Percentiles rank a stretch among this genome's conserved stretches.
These are phyloP conservation scores for Drosera spatulata DNA, from an alignment of 179 eudicot genomes.

Conservation along the genomic window DNA sequence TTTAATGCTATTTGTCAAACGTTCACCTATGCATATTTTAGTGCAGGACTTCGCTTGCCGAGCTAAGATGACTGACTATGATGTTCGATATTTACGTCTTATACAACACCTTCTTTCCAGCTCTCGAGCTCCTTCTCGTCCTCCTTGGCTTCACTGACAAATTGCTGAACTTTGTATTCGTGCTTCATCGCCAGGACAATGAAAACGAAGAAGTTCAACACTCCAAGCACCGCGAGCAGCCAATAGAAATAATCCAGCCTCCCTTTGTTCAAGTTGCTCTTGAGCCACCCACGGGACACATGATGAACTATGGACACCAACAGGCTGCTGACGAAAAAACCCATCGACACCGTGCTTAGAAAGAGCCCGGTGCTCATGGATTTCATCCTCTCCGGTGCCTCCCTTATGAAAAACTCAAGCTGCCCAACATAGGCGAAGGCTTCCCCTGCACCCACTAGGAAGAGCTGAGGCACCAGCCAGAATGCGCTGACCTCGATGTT, in stretches of 20 bases:
- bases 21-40: too few relatives aligned
- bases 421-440: constrained; percentile 97
- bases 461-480: constrained; percentile 92
- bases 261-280: constrained; percentile 54
- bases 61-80: too few relatives aligned
- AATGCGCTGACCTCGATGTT: constrained; percentile 44
- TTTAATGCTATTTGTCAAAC: too few relatives aligned
- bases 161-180: constrained; percentile 54
- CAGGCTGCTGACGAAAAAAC: constrained; percentile 75
- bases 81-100: background rate
- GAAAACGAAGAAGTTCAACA: constrained; percentile 47
- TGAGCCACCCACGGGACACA: constrained; percentile 56
- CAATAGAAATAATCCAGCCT: constrained; percentile 63
- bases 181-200: constrained; percentile 49
- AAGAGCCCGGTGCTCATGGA: constrained; percentile 89
- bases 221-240: constrained; percentile 60
- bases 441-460: constrained; percentile 95
- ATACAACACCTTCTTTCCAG: constrained; percentile 12
- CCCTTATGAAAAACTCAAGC: constrained; percentile 92
- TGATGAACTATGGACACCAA: constrained; percentile 61
- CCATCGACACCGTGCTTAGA: constrained; percentile 29
- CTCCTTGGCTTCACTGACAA: constrained; percentile 1
- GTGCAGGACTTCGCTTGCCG: too few relatives aligned
- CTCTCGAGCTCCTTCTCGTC: constrained; percentile 34
- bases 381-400: constrained; percentile 97